Conservation (phyloP, 176 grass and related monocot species). For the Musa schizocarpa region DNA sequence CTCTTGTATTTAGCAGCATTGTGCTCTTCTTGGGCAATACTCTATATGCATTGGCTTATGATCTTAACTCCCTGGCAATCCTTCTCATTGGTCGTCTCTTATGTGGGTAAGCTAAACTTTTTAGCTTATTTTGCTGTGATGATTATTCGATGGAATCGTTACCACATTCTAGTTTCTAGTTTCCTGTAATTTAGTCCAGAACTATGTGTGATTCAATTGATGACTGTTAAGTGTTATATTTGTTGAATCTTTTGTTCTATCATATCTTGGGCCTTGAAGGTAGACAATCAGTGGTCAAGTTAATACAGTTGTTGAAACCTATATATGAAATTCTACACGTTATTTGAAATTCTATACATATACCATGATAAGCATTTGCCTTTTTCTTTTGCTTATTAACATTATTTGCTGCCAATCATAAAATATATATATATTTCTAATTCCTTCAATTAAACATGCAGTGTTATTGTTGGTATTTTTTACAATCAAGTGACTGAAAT, state of each 20-base stretch:
- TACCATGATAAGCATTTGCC: too few relatives aligned
- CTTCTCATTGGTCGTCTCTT: slow-evolving; percentile 15
- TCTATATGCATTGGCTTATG: slow-evolving; percentile 20
- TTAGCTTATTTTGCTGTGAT: not conserved
- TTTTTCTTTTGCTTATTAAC: too few relatives aligned
- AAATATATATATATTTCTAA: too few relatives aligned
- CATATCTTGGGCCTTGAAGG: not conserved
- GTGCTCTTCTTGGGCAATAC: slow-evolving; percentile 15
- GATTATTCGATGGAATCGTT: not conserved
- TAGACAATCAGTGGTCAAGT: too few relatives aligned
- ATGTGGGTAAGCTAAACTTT: slow-evolving; percentile 17
- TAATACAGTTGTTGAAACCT: too few relatives aligned
- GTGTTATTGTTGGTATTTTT: too few relatives aligned
- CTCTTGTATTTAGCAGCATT: slow-evolving; percentile 20
- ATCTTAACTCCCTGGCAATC: slow-evolving; percentile 6
- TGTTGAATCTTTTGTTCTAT: not conserved
- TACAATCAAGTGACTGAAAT: too few relatives aligned
- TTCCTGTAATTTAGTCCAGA: not conserved
- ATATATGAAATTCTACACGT: too few relatives aligned
- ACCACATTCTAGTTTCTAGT: not conserved
- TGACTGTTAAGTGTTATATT: not conserved
- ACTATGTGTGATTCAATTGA: not conserved
- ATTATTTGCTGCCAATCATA: too few relatives aligned
- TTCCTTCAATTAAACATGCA: too few relatives aligned
- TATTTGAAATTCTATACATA: too few relatives aligned